phyloP scores from a whole-genome alignment of 129 eudicot genomes.

The Chrysanthemum lavandulifolium region DNA sequence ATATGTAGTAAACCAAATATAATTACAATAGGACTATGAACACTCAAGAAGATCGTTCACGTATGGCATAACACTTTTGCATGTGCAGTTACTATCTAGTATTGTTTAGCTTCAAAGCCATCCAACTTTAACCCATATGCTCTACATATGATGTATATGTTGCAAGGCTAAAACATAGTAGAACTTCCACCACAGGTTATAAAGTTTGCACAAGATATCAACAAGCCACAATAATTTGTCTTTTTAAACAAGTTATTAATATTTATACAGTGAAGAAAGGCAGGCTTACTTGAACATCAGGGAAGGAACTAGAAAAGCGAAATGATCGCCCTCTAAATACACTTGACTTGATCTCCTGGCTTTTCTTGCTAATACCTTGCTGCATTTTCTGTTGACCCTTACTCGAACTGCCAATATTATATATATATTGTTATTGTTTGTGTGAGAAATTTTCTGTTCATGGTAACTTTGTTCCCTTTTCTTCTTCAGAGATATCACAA shows the following conservation, averaged over 20 bases:
- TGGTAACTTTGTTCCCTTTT: constrained; percentile 24
- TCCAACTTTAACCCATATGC: background rate
- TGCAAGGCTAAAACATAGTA: background rate
- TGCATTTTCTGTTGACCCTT: constrained; percentile 42
- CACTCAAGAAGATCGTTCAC: background rate
- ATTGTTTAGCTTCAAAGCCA: background rate
- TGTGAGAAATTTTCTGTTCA: constrained; percentile 25
- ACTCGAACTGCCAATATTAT: constrained; percentile 31
- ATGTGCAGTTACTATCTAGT: background rate
- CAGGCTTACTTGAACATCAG: constrained; percentile 68
- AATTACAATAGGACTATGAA: background rate
- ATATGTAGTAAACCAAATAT: constrained; percentile 6
- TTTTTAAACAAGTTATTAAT: background rate
- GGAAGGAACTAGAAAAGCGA: constrained; percentile 74
- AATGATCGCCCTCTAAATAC: constrained; percentile 61
- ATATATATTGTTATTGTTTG: constrained; percentile 19
- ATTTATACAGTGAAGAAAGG: constrained; percentile 18
- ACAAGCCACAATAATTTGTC: background rate
- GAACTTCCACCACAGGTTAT: background rate
- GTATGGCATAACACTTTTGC: constrained; percentile 1
- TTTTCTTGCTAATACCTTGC: constrained; percentile 30
- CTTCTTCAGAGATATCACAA: constrained; percentile 35
- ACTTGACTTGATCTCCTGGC: constrained; percentile 30
- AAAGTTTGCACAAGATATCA: constrained; percentile 3
- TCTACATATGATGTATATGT: background rate